Conservation (phyloP, 2,329 filamentous ascomycete species). For the Boeremia exigua region DNA sequence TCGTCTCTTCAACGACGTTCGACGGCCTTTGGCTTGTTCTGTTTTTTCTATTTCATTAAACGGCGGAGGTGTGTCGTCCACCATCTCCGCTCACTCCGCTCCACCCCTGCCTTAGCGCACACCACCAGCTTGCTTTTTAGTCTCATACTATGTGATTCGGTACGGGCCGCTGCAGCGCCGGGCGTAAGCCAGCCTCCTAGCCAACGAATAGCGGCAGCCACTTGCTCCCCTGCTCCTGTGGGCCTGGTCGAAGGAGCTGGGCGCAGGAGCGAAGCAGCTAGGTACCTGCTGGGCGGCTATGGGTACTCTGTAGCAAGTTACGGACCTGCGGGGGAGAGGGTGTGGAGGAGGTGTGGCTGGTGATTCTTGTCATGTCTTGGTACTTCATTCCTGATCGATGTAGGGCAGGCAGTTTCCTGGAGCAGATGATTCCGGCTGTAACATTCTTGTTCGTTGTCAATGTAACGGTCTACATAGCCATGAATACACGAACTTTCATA, state of each 20-base stretch:
- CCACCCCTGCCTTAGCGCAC: constrained; percentile 38
- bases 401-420: background rate
- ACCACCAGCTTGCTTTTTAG: constrained; percentile 37
- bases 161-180: constrained; percentile 43
- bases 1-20: background rate
- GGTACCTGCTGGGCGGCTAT: background rate
- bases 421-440: background rate
- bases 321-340: background rate
- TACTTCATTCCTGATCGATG: background rate
- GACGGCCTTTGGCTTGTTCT: background rate
- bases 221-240: background rate
- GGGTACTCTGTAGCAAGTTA: background rate
- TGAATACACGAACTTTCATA: background rate
- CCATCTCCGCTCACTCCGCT: constrained; percentile 31
- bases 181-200: constrained; percentile 33
- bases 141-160: constrained; percentile 32
- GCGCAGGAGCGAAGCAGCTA: too few species aligned
- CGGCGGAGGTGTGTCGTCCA: constrained; percentile 20
- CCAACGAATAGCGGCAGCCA: constrained; percentile 38
- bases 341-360: background rate
- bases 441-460: constrained; percentile 19
- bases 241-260: background rate
- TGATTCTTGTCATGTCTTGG: background rate
- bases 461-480: constrained; percentile 31
- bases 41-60: background rate